Evolutionary conservation across 163 green algal genomes (phyloP), one percentile per base, ranked within the genome.

Genomic region (Volvox carteri): DNA sequence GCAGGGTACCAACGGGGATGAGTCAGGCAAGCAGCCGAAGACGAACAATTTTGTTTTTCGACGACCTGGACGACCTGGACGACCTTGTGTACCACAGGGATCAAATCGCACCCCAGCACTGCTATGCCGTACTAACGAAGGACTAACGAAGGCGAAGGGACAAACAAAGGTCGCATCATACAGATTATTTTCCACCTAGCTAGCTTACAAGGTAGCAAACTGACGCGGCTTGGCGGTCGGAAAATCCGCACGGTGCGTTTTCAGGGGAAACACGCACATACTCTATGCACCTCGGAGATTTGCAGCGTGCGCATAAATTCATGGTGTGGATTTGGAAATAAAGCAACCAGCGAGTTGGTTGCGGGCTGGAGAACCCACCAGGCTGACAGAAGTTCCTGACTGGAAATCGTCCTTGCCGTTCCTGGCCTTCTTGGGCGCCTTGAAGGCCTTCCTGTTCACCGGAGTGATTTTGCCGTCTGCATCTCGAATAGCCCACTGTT

Each of bases 401-500:
- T n/a, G 33, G 23, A 75, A 75, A 19, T 75, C 54, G 7, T 65
- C 35, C 30, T 75, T 75, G 33, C 65, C 65, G 65, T 75, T 19
- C 33, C 46, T 75, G 30, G 46, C 65, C 65, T 75, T 75, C 30
- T 75, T 75, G n/a, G 65, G 65, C 19, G 65, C 33, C 30, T 75
- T 75, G 65, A 75, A 75, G 9, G 30, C 46, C 33, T 28, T 48
- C 4, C 30, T 16, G 65, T 75, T 33, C 9, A 75, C 4, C 1
- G 65, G 65, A 33, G 65, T 75, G 25, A 75, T 11, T 23, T 33
- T 19, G n/a, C 65, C 65, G 33, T 30, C n/a, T 21, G 4, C 65
- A 9, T 46, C 30, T 28, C 65, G 65, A 35, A 75, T 8, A 33
- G 65, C 65, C 65, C 65, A 75, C 33, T 75, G 65, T 33, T 75